Conservation (phyloP, 2,329 filamentous ascomycete genomes). For the Chrysosporium queenslandicum region DNA sequence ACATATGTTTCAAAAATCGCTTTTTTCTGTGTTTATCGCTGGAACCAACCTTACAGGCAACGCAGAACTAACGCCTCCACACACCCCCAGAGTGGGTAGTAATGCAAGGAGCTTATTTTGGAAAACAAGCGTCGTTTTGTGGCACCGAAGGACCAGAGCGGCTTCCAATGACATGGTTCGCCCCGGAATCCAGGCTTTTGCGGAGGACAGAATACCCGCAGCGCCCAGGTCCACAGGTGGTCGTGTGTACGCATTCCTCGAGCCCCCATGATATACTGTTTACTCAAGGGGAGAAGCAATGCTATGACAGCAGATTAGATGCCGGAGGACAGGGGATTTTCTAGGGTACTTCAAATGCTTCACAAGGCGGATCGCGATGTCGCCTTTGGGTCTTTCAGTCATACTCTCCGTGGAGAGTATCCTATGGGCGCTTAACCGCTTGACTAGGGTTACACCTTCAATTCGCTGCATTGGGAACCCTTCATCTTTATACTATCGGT, state of each 20-base stretch:
- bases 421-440: too few species aligned
- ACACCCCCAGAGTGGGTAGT: not conserved
- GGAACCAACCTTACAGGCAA: not conserved
- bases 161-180: not conserved
- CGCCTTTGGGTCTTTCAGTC: too few species aligned
- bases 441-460: too few species aligned
- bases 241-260: too few species aligned
- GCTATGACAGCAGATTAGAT: too few species aligned
- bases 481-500: too few species aligned
- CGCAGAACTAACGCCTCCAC: not conserved
- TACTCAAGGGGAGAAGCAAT: not conserved
- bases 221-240: too few species aligned
- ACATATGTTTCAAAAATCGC: not conserved
- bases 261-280: not conserved
- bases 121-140: not conserved
- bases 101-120: constrained; percentile 1
- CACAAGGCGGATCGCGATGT: too few species aligned
- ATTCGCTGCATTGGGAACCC: too few species aligned
- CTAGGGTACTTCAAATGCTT: too few species aligned
- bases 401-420: too few species aligned
- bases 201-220: not conserved
- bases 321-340: too few species aligned
- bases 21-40: not conserved
- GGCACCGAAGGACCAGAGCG: not conserved
- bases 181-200: not conserved